phyloP scores from a whole-genome alignment of 2,329 filamentous ascomycete species.

The Ascosphaera aggregata region DNA sequence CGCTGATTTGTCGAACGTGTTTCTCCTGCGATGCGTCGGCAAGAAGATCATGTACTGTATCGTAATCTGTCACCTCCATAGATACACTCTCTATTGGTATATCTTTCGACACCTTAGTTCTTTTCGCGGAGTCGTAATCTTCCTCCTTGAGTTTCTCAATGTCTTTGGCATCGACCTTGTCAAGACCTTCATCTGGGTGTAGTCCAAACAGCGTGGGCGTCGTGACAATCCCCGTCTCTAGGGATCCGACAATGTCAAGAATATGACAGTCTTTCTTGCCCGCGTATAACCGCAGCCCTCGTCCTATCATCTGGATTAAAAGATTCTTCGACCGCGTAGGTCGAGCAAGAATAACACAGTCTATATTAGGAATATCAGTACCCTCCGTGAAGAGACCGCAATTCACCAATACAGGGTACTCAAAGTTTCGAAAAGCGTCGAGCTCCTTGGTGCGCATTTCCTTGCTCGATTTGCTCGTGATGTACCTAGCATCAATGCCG shows the following conservation, averaged over 20 bases:
- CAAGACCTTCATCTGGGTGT: constrained; percentile 55
- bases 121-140: constrained; percentile 9
- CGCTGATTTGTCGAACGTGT: constrained; percentile 55
- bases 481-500: constrained; percentile 61
- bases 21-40: constrained; percentile 55
- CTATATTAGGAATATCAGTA: constrained; percentile 92
- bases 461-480: constrained; percentile 61
- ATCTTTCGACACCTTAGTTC: constrained; percentile 5
- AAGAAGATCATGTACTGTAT: constrained; percentile 75
- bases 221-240: constrained; percentile 67
- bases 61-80: constrained; percentile 73
- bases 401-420: constrained; percentile 77
- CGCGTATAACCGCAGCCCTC: constrained; percentile 63
- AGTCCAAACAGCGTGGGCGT: constrained; percentile 85
- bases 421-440: constrained; percentile 47
- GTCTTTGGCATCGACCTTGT: constrained; percentile 38
- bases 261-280: constrained; percentile 79
- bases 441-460: constrained; percentile 45
- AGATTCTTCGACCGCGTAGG: constrained; percentile 86
- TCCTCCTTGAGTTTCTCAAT: constrained; percentile 28
- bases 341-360: constrained; percentile 70
- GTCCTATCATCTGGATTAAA: constrained; percentile 90
- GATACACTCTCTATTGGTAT: constrained; percentile 16
- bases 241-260: constrained; percentile 81
- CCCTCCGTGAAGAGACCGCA: constrained; percentile 95